Percentiles rank a stretch among this genome's conserved stretches.
These are phyloP conservation scores for Forsythia suspensa DNA, from an alignment of 257 asterid genomes.

Conservation along the genomic window DNA sequence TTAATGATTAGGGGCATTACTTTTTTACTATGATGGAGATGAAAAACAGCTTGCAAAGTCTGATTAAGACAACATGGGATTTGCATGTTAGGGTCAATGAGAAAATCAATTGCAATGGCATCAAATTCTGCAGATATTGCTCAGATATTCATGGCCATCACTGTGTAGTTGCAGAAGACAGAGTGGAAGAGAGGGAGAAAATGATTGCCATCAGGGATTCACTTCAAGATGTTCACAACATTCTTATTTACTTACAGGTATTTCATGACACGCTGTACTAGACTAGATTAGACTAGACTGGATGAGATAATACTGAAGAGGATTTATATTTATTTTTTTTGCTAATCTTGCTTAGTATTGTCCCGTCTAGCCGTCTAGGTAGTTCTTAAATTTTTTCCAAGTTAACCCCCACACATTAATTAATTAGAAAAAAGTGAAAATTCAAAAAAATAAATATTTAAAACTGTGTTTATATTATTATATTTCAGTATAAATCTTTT, in stretches of 20 bases:
- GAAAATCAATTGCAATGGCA: conserved; percentile 24
- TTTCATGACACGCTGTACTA: not conserved
- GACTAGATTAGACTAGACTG: not conserved
- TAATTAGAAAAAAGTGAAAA: no score
- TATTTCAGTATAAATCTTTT: no score
- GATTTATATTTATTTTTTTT: no score
- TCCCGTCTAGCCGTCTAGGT: not conserved
- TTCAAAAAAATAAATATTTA: no score
- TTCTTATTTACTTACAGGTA: conserved; percentile 50
- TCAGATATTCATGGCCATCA: conserved; percentile 36
- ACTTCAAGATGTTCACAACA: conserved; percentile 41
- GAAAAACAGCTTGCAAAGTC: conserved; percentile 27
- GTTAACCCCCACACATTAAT: no score
- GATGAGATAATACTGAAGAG: no score
- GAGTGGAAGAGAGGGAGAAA: conserved; percentile 40
- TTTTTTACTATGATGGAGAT: conserved; percentile 16
- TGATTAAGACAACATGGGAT: conserved; percentile 42
- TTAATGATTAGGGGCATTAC: not conserved
- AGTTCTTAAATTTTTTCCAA: no score
- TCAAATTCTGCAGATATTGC: conserved; percentile 46
- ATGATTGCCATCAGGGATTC: conserved; percentile 47
- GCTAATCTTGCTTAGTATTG: no score
- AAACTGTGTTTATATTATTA: no score
- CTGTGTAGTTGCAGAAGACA: conserved; percentile 39
- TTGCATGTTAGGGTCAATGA: conserved; percentile 38